Evolutionary conservation across 805 yeast genomes (phyloP).

Genomic region (Sugiyamaella americana): DNA sequence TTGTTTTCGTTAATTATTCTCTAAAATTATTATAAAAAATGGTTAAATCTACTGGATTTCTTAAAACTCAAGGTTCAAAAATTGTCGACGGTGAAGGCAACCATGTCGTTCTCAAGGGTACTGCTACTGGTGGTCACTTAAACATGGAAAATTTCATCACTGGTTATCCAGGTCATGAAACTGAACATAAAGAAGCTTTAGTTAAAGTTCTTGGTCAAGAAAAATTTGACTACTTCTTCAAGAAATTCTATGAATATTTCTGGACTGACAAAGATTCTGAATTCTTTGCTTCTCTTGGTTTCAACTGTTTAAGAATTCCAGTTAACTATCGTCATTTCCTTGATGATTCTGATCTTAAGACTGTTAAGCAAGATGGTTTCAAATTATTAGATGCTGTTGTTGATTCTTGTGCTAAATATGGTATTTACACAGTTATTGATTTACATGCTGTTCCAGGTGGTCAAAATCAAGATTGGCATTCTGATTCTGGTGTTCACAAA

Average conservation of each 20-base stretch:
- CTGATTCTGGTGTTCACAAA: conserved; percentile 43
- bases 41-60: conserved; percentile 1
- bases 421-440: conserved; percentile 45
- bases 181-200: conserved; percentile 42
- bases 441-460: conserved; percentile 49
- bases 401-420: conserved; percentile 40
- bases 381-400: conserved; percentile 39
- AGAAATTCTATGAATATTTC: conserved; percentile 47
- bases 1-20: no score
- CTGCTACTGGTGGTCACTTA: conserved; percentile 43
- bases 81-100: conserved; percentile 39
- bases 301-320: conserved; percentile 46
- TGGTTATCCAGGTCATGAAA: conserved; percentile 49
- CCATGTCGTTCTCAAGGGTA: conserved; percentile 41
- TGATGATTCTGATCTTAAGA: conserved; percentile 41
- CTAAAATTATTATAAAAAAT: background rate
- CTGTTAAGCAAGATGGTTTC: conserved; percentile 42
- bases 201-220: conserved; percentile 39
- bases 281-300: conserved; percentile 38
- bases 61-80: conserved; percentile 36
- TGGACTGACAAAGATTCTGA: conserved; percentile 47
- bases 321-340: conserved; percentile 47
- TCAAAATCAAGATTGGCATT: conserved; percentile 51
- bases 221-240: conserved; percentile 44
- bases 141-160: conserved; percentile 54